Evolutionary conservation across 345 rosid species (phyloP), one percentile per base, ranked within the genome.

Genomic region (Eutrema yunnanense): DNA sequence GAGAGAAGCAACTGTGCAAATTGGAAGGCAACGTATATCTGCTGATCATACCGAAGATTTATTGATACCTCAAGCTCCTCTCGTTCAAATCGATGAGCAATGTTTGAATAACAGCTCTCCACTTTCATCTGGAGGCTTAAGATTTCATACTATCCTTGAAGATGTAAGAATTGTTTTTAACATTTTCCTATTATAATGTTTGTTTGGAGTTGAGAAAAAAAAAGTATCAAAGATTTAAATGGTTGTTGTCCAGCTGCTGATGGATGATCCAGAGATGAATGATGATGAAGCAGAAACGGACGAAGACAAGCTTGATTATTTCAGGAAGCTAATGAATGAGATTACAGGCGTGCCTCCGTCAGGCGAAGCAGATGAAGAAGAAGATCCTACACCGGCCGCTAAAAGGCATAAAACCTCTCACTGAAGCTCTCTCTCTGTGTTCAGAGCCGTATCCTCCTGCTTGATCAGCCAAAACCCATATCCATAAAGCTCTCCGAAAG

Each of bases 11-110:
- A 49, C 61, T 50, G 73, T 67, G 26, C 62, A 59, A 57, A 65
- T 48, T 48, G 66, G 72, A 30, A 65, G 81, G 73, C 81, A 73
- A 47, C 79, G 58, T 77, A 47, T 73, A 67, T 47, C 82, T 51
- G 75, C 76, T 74, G 63, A 41, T 64, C 71, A 68, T 13, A 59
- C 36, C n/a, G 58, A 72, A 65, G 72, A 72, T 49, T 9, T 69
- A 38, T 52, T 19, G 44, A 48, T 47, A 40, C 82, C 83, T 54
- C 84, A 58, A 59, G 65, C 72, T 75, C 68, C 75, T 73, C 36
- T 69, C 78, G 69, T 8, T 43, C 59, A 59, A 16, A 44, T 5
- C 22, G 72, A 33, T 60, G 73, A 30, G 9, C 74, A 38, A 62
- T 67, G 76, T 55, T 62, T 46, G 69, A 53, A 59, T 69, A 74